Evolutionary conservation across 202 grass and related monocot species (phyloP).

Genomic region (Alloteropsis angusta): DNA sequence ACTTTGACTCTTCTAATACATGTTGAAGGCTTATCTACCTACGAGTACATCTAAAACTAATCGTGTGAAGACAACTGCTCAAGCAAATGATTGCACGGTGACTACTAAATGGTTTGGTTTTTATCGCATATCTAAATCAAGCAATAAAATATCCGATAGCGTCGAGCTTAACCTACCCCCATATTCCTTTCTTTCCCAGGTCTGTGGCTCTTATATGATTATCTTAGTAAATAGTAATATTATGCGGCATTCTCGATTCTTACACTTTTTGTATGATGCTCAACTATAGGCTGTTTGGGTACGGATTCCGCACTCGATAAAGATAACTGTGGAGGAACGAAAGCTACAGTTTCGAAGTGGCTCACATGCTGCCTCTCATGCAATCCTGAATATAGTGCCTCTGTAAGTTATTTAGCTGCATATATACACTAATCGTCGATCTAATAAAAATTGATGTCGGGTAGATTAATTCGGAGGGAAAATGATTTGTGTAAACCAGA

Average conservation of each 20-base stretch:
- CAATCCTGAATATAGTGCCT: conserved; percentile 69
- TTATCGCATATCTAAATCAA: conserved; percentile 75
- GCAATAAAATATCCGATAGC: conserved; percentile 67
- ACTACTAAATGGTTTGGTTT: conserved; percentile 97
- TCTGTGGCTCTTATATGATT: conserved; percentile 14
- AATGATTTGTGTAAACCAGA: neutral
- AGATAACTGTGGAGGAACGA: conserved; percentile 47
- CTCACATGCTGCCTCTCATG: conserved; percentile 79
- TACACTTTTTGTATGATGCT: conserved; percentile 6
- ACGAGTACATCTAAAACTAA: conserved; percentile 30
- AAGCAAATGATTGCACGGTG: conserved; percentile 74
- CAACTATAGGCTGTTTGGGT: conserved; percentile 65
- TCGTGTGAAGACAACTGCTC: conserved; percentile 57
- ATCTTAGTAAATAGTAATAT: conserved; percentile 12
- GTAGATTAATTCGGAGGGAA: neutral
- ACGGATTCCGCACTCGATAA: conserved; percentile 53
- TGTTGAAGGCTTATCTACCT: conserved; percentile 66
- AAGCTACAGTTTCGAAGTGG: conserved; percentile 57
- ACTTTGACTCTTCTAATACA: conserved; percentile 9
- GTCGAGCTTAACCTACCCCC: conserved; percentile 65
- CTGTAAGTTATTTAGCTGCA: conserved; percentile 42
- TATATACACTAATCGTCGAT: neutral
- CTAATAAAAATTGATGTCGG: neutral
- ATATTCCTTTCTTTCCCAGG: conserved; percentile 79
- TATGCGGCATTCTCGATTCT: conserved; percentile 5